Evolutionary conservation across 768 basidiomycete species (phyloP), one percentile per base, ranked within the genome.

Genomic region (Phylloporus rhodoxanthus): DNA sequence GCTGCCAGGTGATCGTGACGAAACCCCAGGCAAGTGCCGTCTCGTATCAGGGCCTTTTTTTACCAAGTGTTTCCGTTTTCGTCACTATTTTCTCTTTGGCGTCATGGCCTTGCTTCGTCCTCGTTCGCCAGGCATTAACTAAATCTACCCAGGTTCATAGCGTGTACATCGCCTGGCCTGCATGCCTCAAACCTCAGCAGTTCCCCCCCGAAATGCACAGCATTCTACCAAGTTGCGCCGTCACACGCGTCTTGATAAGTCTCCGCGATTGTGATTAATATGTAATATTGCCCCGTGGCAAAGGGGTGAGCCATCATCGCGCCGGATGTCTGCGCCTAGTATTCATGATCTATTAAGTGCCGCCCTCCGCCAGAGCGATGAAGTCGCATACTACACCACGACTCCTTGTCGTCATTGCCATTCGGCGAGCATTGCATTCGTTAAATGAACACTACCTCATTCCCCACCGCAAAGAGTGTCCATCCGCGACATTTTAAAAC

Each of bases 251-350:
- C 30, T 32, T 44, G 47, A 51, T 46, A 60, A 37, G 2, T 52
- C 55, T 60, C 53, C 62, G 61, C 62, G 52, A 58, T 43, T 28
- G 39, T 52, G 52, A 15, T 32, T 51, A 58, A 64, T 62, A 62
- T 62, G 61, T 62, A 62, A 62, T 62, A 62, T 42, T 45, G 23
- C 51, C 59, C 56, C 59, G 59, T 62, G 62, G 51, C 49, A 40
- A 23, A 20, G 39, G 41, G 45, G 58, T 38, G 49, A 59, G 37
- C 50, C 60, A 50, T 62, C 60, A 60, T 55, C 47, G 54, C 57
- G 57, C 43, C 52, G 51, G 52, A 44, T 52, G 50, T 52, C 55
- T 55, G 61, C 52, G 43, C 48, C 52, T 38, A 49, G 44, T 30
- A 46, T 45, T 32, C 32, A 41, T 49, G 59, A 62, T 59, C 50